Percentiles rank a stretch among this genome's conserved stretches.
phyloP scores from a whole-genome alignment of 2,329 filamentous ascomycete genomes.

The Aureobasidium subglaciale region DNA sequence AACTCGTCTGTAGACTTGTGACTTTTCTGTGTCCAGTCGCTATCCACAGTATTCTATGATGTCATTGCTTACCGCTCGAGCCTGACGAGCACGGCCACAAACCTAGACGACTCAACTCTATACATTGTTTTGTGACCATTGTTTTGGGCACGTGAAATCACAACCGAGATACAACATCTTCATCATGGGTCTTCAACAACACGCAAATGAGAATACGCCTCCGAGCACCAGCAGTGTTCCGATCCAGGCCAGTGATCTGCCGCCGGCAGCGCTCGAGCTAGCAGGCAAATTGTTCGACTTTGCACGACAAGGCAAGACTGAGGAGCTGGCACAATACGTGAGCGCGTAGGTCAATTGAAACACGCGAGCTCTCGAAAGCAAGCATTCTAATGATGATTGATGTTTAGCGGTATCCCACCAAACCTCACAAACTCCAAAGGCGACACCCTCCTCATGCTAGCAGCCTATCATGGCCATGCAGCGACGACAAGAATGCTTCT shows the following conservation, averaged over 20 bases:
- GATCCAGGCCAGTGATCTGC: slow-evolving; percentile 33
- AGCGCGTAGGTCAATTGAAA: slow-evolving; percentile 32
- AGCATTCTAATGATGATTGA: background rate
- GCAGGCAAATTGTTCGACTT: slow-evolving; percentile 61
- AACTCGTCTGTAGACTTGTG: background rate
- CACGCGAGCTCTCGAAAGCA: background rate
- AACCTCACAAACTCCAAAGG: slow-evolving; percentile 69
- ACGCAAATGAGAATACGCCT: background rate
- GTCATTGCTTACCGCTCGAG: slow-evolving; percentile 7
- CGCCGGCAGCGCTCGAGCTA: slow-evolving; percentile 59
- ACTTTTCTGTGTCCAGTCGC: background rate
- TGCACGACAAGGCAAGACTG: slow-evolving; percentile 52
- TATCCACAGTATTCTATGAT: slow-evolving; percentile 5
- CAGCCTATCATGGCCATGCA: slow-evolving; percentile 61
- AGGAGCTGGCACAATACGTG: slow-evolving; percentile 56
- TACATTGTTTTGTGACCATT: background rate
- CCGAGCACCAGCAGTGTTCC: background rate
- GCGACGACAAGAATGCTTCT: slow-evolving; percentile 55
- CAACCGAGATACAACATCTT: background rate
- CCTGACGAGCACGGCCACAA: background rate
- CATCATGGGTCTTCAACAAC: slow-evolving; percentile 15
- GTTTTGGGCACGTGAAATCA: background rate
- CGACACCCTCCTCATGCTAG: slow-evolving; percentile 68
- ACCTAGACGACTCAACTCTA: background rate
- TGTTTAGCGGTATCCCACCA: slow-evolving; percentile 48